A percentile compares a stretch with the other conserved stretches of the same genome.
Conservation (phyloP, 129 eudicot species). For the Pulicaria dysenterica region DNA sequence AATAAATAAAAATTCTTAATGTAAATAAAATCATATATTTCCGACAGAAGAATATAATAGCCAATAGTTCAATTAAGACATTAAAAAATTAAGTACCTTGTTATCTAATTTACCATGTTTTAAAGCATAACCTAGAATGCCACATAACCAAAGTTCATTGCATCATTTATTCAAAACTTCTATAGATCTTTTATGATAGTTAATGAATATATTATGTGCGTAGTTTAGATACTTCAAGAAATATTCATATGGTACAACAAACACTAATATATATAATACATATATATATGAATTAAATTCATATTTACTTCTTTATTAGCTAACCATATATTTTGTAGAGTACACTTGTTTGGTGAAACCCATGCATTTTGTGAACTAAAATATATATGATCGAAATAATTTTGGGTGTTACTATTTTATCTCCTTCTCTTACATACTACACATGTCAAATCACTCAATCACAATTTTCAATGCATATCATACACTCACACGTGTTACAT, state of each 20-base stretch:
- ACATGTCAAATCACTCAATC: too few species aligned
- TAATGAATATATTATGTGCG: not conserved
- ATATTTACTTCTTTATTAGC: not conserved
- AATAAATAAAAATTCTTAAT: too few species aligned
- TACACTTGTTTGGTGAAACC: slow-evolving; percentile 18
- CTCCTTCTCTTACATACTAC: too few species aligned
- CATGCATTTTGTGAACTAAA: not conserved
- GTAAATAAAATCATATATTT: too few species aligned
- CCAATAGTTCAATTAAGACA: too few species aligned
- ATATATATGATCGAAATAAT: not conserved
- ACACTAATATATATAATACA: not conserved
- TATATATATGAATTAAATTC: not conserved
- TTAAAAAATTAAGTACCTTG: too few species aligned
- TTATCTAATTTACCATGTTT: too few species aligned
- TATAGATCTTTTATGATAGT: not conserved
- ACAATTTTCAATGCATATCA: too few species aligned
- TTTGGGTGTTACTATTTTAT: too few species aligned
- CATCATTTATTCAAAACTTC: not conserved
- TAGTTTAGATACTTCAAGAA: not conserved
- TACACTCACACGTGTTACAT: too few species aligned
- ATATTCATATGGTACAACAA: slow-evolving; percentile 9
- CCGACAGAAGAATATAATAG: too few species aligned
- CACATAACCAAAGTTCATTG: not conserved
- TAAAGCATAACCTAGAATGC: too few species aligned
- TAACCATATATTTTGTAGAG: not conserved